Evolutionary conservation across 75 land plant genomes (phyloP), one percentile per base, ranked within the genome.

Genomic region (Pseudotsuga menziesii): DNA sequence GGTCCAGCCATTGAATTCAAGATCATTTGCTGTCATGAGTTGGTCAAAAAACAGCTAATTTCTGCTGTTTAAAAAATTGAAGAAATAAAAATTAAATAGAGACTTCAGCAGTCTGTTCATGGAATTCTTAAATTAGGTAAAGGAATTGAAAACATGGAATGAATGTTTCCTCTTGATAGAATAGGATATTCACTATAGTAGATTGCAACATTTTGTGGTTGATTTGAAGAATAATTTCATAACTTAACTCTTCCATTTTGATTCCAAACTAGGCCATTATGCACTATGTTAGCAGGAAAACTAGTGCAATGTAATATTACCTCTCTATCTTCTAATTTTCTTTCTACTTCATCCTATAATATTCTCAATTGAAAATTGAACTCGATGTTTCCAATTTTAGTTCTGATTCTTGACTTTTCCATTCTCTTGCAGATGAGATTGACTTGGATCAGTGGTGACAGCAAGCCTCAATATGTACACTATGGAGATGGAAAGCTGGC

Each of bases 371-470:
- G 6, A 22, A 67, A 27, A 32, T 39, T 67, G 39, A 1, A 39
- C 41, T 69, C 72, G 16, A 64, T 17, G 7, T n/a, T 69, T 69
- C n/a, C n/a, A 20, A 69, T 69, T 69, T 41, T 3, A 69, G 39
- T 69, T 20, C 44, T 20, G 39, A 69, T n/a, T 19, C 35, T 19
- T 9, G 22, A 41, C 73, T 36, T 1, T 36, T 35, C 35, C 35
- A 67, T 52, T 66, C 67, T 36, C 72, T 61, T 58, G 74, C 77
- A 84, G 88, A 84, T 86, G 87, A 80, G 75, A 76, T 56, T 86
- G 76, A 86, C 87, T 41, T 86, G 86, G 88, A 63, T 84, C 8
- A 86, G 88, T 58, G 86, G 82, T 17, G 64, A 74, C 29, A 44
- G 54, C 23, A 25, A 26, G 26, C 73, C 87, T 20, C 88, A 86